phyloP scores from a whole-genome alignment of 345 rosid species.

The Kandelia obovata region DNA sequence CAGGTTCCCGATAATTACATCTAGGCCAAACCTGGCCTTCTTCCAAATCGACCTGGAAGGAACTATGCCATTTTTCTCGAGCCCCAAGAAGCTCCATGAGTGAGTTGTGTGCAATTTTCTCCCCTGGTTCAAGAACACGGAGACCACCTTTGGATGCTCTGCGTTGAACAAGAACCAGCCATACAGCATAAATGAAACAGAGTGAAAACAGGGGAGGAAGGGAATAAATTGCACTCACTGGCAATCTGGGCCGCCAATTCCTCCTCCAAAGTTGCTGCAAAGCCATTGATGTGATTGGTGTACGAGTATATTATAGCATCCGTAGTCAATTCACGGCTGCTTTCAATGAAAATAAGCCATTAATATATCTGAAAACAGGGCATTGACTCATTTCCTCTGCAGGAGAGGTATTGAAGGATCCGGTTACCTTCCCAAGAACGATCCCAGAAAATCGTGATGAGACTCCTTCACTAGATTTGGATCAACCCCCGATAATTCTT shows the following conservation, averaged over 20 bases:
- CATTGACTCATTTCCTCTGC: background rate
- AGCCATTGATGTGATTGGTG: slow-evolving; percentile 33
- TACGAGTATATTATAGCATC: slow-evolving; percentile 30
- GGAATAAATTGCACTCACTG: slow-evolving; percentile 16
- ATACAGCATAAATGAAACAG: background rate
- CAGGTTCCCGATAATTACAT: slow-evolving; percentile 41
- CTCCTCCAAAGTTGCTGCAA: slow-evolving; percentile 32
- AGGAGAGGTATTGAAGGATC: background rate
- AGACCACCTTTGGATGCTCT: slow-evolving; percentile 58
- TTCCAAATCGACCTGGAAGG: slow-evolving; percentile 27
- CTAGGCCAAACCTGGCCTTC: slow-evolving; percentile 41
- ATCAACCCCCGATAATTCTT: background rate
- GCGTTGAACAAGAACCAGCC: background rate
- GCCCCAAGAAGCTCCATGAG: slow-evolving; percentile 62
- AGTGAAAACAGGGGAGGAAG: background rate
- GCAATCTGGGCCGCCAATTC: slow-evolving; percentile 28
- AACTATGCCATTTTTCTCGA: slow-evolving; percentile 19
- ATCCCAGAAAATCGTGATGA: slow-evolving; percentile 31
- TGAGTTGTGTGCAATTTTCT: slow-evolving; percentile 52
- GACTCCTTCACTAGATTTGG: slow-evolving; percentile 10
- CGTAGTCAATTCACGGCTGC: slow-evolving; percentile 19
- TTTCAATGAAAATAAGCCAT: background rate
- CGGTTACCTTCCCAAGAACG: slow-evolving; percentile 36
- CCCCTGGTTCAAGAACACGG: slow-evolving; percentile 54
- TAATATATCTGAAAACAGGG: background rate